phyloP scores from a whole-genome alignment of 805 yeast genomes.

The Candida namnaoensis region DNA sequence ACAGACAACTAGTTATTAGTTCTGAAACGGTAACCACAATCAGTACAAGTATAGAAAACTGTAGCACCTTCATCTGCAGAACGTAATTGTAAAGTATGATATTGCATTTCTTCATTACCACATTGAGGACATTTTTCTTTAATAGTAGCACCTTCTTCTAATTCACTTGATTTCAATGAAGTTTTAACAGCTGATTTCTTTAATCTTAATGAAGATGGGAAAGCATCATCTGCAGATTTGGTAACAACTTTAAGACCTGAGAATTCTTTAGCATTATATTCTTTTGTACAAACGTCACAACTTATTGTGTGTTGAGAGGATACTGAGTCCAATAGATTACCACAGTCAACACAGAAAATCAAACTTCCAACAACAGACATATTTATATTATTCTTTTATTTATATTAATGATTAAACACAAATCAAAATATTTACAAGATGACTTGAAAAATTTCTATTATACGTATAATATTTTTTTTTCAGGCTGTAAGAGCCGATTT shows the following conservation, averaged over 20 bases:
- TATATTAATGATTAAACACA: too few species aligned
- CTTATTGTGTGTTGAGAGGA: constrained; percentile 37
- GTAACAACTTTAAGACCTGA: constrained; percentile 81
- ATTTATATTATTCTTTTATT: not conserved
- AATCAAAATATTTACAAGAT: too few species aligned
- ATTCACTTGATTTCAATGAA: constrained; percentile 60
- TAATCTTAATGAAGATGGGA: constrained; percentile 76
- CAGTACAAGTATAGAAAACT: constrained; percentile 92
- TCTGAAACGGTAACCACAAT: constrained; percentile 89
- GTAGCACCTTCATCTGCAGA: constrained; percentile 99
- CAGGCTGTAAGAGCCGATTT: too few species aligned
- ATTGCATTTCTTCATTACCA: constrained; percentile 97
- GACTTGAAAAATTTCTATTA: too few species aligned
- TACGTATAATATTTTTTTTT: too few species aligned
- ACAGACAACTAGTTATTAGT: constrained; percentile 58
- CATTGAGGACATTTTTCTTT: constrained; percentile 98
- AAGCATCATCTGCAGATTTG: constrained; percentile 83
- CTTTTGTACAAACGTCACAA: constrained; percentile 46
- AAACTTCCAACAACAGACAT: constrained; percentile 97
- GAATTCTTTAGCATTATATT: constrained; percentile 36
- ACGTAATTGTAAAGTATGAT: constrained; percentile 92
- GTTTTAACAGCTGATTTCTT: constrained; percentile 91
- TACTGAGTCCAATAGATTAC: constrained; percentile 74
- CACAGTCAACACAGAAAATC: constrained; percentile 90
- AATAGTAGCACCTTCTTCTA: constrained; percentile 93